Evolutionary conservation across 352 stramenopile species (phyloP).

Genomic region (Phytophthora syringae): DNA sequence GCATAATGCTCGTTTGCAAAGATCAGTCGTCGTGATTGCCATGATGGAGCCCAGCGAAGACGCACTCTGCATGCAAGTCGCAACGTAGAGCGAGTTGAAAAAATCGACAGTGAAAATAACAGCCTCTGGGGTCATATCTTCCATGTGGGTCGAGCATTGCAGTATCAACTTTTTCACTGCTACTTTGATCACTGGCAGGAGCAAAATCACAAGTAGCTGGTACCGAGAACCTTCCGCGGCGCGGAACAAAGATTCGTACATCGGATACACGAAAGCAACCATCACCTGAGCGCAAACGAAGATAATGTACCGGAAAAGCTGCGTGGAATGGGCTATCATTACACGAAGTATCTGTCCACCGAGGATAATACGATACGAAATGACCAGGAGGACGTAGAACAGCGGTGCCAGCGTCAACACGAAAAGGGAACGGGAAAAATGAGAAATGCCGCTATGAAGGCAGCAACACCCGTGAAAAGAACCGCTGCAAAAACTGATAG

Average conservation of each 20-base stretch:
- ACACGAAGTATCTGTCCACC: background rate
- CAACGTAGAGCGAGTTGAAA: conserved; percentile 20
- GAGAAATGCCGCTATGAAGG: background rate
- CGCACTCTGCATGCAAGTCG: conserved; percentile 18
- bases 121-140: conserved; percentile 18
- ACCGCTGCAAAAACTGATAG: background rate
- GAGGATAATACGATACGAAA: background rate
- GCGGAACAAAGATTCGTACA: conserved; percentile 11
- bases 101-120: conserved; percentile 28
- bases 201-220: conserved; percentile 7
- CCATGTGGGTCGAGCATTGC: conserved; percentile 5
- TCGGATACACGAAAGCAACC: conserved; percentile 12
- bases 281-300: conserved; percentile 3
- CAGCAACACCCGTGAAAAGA: conserved; percentile 3
- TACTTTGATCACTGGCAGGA: conserved; percentile 33
- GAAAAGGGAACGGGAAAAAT: conserved; percentile 19
- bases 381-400: background rate
- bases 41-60: background rate
- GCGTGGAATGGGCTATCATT: background rate
- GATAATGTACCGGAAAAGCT: background rate
- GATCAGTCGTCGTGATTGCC: conserved; percentile 22
- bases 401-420: background rate
- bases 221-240: background rate
- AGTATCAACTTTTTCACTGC: conserved; percentile 20
- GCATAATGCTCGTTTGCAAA: conserved; percentile 3